Evolutionary conservation across 2,329 filamentous ascomycete genomes (phyloP), one percentile per base, ranked within the genome.

Genomic region (Sodiomyces alkalinus): DNA sequence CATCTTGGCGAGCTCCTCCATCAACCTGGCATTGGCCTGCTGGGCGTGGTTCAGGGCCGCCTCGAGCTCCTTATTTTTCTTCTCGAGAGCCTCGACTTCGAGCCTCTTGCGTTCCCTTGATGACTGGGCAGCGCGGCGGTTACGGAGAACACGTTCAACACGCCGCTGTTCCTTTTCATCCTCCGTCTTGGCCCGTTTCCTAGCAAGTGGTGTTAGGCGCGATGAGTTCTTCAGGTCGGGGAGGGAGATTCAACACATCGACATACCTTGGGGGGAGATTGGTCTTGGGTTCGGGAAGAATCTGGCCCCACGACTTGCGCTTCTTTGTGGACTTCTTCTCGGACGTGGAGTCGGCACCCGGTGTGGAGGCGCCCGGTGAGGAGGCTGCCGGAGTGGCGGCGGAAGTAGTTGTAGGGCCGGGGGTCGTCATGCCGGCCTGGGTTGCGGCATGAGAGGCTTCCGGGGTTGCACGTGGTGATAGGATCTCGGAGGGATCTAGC

Each of bases 161-260:
- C 90, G 80, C 24, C 90, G 80, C 56, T 98, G 90, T 58, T 96
- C 90, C 60, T 98, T 98, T 57, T 98, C 90, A 47, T 94, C 90
- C 45, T 92, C 87, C 3, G 90, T 98, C 69, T 96, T 98, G 43
- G 90, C 90, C 37, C 90, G 83, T 72, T 98, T 98, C 41, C 80
- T 83, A 37, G 0, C 22, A 31, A 6, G 34, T 28, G 7, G 28
- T 46, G 40, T 51, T 46, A 52, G 42, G n/a, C n/a, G n/a, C 31
- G 26, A n/a, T 17, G 17, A 16, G 12, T 25, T 19, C n/a, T 8
- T 33, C 27, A 8, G 6, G 6, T 9, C 39, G 37, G 13, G 18
- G 15, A 22, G 12, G 31, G 17, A 31, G 27, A 2, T 14, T 27
- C 15, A 17, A n/a, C 21, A 36, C 24, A 4, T 11, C 19, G 36